Percentiles rank a stretch among this genome's conserved stretches.
Evolutionary conservation across 2,329 filamentous ascomycete species (phyloP).

Genomic region (Penicillium sp.): DNA sequence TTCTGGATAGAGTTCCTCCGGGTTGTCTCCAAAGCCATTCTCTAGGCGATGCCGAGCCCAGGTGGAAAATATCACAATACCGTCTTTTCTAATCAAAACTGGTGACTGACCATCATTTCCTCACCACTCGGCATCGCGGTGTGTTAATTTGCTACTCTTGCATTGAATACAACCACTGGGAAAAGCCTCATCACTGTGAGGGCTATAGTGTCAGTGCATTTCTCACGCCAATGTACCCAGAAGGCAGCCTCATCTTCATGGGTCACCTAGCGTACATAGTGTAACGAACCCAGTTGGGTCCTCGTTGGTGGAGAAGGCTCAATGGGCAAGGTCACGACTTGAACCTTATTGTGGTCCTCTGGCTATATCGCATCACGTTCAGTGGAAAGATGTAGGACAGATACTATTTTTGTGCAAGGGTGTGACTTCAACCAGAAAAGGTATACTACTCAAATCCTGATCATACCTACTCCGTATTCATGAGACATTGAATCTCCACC

Average conservation of each 20-base stretch:
- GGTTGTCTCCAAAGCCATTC: not conserved
- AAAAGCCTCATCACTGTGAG: not conserved
- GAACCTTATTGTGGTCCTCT: no score
- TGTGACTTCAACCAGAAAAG: not conserved
- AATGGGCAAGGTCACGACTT: not conserved
- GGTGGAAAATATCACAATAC: not conserved
- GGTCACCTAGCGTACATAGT: constrained; percentile 12
- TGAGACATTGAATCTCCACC: no score
- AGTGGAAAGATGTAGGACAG: not conserved
- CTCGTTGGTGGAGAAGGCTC: constrained; percentile 3
- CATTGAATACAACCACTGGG: not conserved
- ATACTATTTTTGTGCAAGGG: not conserved
- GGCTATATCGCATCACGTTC: no score
- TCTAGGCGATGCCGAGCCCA: constrained; percentile 4
- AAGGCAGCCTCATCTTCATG: not conserved
- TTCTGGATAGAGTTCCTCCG: constrained; percentile 4
- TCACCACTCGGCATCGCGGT: not conserved
- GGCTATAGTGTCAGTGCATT: not conserved
- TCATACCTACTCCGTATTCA: no score
- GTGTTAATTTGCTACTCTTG: constrained; percentile 2
- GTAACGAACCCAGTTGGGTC: constrained; percentile 6
- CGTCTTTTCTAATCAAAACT: not conserved
- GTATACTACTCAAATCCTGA: no score
- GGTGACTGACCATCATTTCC: not conserved
- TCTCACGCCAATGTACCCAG: not conserved